These are phyloP conservation scores for Escallonia rubra DNA, from an alignment of 129 eudicot species.

Conservation along the genomic window DNA sequence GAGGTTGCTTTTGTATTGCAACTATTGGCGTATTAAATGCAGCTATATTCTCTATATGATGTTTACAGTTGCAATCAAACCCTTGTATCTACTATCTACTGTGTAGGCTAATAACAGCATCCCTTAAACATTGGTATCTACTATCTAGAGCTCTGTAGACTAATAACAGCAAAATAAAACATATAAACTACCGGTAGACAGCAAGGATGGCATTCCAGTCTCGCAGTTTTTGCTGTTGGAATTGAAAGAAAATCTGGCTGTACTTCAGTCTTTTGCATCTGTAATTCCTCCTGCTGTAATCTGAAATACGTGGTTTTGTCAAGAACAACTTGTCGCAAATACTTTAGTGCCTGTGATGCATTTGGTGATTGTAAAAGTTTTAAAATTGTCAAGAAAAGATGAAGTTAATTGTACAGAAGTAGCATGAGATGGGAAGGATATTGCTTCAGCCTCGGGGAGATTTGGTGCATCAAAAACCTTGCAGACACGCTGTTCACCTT, in stretches of 20 bases:
- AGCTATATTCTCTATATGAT: no score
- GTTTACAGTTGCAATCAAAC: no score
- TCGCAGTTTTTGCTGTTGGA: no score
- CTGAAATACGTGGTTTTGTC: conserved; percentile 73
- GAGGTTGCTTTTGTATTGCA: no score
- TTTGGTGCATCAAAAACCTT: conserved; percentile 98
- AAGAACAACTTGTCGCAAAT: conserved; percentile 27
- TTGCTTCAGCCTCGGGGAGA: conserved; percentile 97
- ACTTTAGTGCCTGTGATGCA: background rate
- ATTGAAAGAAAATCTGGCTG: background rate
- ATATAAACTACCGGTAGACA: no score
- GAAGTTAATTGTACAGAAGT: background rate
- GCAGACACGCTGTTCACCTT: conserved; percentile 97
- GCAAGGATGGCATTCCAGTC: no score
- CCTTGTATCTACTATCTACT: no score
- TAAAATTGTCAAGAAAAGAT: background rate
- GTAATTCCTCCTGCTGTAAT: conserved; percentile 98
- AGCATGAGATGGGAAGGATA: conserved; percentile 44
- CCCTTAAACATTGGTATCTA: no score
- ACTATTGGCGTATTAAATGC: no score
- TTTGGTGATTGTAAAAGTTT: background rate
- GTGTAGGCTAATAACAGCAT: no score
- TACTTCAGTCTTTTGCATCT: conserved; percentile 86
- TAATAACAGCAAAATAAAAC: no score
- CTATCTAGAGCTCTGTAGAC: no score